These are phyloP conservation scores for Penicillium sp. DNA, from an alignment of 2,329 filamentous ascomycete species.

Conservation along the genomic window DNA sequence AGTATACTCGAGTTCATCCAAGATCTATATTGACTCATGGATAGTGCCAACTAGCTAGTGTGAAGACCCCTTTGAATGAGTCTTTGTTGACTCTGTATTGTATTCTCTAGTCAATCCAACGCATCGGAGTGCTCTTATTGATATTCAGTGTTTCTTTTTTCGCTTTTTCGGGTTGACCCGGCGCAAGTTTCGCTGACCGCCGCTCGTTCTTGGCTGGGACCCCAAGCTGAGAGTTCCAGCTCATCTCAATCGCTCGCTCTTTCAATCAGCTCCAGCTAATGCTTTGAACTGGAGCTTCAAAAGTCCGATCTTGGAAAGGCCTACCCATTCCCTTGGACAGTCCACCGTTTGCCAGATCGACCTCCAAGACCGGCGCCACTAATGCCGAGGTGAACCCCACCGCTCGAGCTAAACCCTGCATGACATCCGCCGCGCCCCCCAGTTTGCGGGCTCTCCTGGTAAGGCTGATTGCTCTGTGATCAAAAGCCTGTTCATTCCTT, in stretches of 20 bases:
- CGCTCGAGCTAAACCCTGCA: slow-evolving; percentile 15
- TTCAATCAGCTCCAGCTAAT: background rate
- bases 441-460: slow-evolving; percentile 2
- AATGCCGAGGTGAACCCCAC: slow-evolving; percentile 5
- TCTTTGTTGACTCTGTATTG: no score
- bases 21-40: background rate
- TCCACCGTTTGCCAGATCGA: background rate
- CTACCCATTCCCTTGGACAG: background rate
- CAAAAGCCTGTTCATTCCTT: background rate
- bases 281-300: background rate
- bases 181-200: background rate
- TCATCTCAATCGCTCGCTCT: background rate
- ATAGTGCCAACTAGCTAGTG: no score
- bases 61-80: no score
- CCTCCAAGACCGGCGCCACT: slow-evolving; percentile 8
- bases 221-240: background rate
- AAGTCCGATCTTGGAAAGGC: no score
- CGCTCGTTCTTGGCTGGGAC: background rate
- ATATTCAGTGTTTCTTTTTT: background rate
- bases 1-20: background rate
- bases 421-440: slow-evolving; percentile 5
- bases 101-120: background rate
- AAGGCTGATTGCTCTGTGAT: slow-evolving; percentile 1
- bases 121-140: background rate
- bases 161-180: background rate